Evolutionary conservation across 305 asterid genomes (phyloP).

Genomic region (Fraxinus floribunda): DNA sequence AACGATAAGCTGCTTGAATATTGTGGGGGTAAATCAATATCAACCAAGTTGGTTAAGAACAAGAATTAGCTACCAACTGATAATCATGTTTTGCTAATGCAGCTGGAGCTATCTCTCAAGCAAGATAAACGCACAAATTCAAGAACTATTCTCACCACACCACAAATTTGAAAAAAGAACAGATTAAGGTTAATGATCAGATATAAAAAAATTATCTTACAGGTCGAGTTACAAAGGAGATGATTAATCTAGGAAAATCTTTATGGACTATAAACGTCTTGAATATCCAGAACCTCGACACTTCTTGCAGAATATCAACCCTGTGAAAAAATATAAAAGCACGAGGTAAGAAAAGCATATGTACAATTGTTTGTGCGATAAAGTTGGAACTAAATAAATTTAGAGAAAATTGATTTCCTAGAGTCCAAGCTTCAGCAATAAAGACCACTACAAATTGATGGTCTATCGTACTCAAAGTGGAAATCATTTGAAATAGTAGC

Average conservation of each 20-base stretch:
- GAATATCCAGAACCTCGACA: constrained; percentile 95
- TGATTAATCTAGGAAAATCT: constrained; percentile 1
- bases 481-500: background rate
- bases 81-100: background rate
- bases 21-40: background rate
- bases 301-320: constrained; percentile 84
- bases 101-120: background rate
- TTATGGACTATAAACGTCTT: constrained; percentile 49
- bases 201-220: background rate
- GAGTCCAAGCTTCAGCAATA: background rate
- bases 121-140: background rate
- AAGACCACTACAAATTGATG: background rate
- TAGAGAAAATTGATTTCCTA: background rate
- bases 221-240: background rate
- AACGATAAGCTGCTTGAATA: background rate
- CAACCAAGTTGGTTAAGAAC: background rate
- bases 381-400: background rate
- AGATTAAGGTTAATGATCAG: background rate
- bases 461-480: background rate
- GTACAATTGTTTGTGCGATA: background rate
- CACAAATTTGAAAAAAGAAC: background rate
- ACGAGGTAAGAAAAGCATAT: background rate
- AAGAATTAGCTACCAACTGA: background rate
- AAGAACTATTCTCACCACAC: background rate
- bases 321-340: constrained; percentile 28